A percentile compares a stretch with the other conserved stretches of the same genome.
These are phyloP conservation scores for Tetrahymena thermophila DNA, from an alignment of 73 alveolate species.

Conservation along the genomic window DNA sequence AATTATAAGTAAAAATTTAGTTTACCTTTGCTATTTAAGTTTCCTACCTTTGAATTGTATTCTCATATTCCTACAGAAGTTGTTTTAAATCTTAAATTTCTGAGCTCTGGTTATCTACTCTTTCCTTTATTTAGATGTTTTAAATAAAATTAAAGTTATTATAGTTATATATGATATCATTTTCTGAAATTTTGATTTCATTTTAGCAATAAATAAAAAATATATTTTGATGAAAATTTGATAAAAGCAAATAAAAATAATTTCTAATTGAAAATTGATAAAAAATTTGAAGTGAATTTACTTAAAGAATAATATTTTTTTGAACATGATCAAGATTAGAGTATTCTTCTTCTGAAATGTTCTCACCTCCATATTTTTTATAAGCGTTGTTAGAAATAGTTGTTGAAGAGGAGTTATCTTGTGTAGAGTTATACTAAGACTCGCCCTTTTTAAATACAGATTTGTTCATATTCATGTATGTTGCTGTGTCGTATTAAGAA, in stretches of 20 bases:
- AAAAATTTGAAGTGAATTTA: not conserved
- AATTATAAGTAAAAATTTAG: not conserved
- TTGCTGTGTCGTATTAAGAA: not conserved
- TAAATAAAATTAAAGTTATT: not conserved
- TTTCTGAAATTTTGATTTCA: too few relatives aligned
- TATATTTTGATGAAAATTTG: too few relatives aligned
- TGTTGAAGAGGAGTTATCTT: not conserved
- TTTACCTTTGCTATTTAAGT: not conserved
- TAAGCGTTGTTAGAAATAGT: not conserved
- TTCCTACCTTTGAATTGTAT: not conserved
- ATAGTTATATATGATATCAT: too few relatives aligned
- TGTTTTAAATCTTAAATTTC: not conserved
- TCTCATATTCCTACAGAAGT: not conserved
- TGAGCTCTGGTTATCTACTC: not conserved
- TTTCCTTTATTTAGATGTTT: not conserved
- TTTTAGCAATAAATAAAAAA: too few relatives aligned
- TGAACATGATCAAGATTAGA: not conserved
- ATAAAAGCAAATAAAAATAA: too few relatives aligned
- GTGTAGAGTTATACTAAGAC: not conserved
- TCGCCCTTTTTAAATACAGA: not conserved
- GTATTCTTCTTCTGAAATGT: not conserved
- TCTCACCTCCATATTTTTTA: not conserved
- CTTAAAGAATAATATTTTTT: not conserved
- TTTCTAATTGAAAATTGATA: not conserved
- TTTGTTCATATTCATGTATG: not conserved